Percentiles rank a stretch among this genome's conserved stretches.
Conservation (phyloP, 148 eudicot species). For the Bassia scoparia region DNA sequence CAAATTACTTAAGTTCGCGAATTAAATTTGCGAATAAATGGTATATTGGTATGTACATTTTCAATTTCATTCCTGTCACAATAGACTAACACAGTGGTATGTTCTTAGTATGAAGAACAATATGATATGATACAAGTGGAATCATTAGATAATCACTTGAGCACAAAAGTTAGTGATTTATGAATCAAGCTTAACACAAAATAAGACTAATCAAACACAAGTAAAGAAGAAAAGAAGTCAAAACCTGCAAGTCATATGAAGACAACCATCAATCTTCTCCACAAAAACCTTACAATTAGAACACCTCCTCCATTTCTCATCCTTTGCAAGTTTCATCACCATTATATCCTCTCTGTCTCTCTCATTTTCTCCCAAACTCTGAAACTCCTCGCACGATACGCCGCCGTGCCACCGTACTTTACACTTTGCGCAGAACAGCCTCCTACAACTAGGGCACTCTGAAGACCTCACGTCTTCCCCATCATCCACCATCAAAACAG, state of each 20-base stretch:
- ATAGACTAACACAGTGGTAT: no score
- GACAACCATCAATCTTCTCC: slow-evolving; percentile 56
- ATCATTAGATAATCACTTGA: no score
- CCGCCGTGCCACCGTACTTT: slow-evolving; percentile 57
- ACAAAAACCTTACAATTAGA: slow-evolving; percentile 45
- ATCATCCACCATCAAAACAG: slow-evolving; percentile 43
- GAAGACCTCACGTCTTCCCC: slow-evolving; percentile 16
- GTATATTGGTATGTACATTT: no score
- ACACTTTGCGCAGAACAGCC: slow-evolving; percentile 60
- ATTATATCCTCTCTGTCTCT: slow-evolving; percentile 44
- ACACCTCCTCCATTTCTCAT: slow-evolving; percentile 55
- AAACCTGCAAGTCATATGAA: slow-evolving; percentile 60
- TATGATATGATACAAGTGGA: no score
- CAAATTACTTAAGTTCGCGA: no score
- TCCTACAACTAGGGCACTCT: slow-evolving; percentile 48
- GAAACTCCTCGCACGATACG: slow-evolving; percentile 45
- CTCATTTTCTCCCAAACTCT: slow-evolving; percentile 31
- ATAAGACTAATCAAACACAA: background rate
- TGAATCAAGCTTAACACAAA: no score
- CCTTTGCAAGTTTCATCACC: slow-evolving; percentile 56
- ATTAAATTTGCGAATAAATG: no score
- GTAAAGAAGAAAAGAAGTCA: background rate
- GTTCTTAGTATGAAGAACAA: no score
- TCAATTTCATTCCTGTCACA: no score
- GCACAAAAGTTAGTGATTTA: no score